A percentile compares a stretch with the other conserved stretches of the same genome.
These are phyloP conservation scores for Phialocephala sp. DNA, from an alignment of 2,329 filamentous ascomycete genomes.

Conservation along the genomic window DNA sequence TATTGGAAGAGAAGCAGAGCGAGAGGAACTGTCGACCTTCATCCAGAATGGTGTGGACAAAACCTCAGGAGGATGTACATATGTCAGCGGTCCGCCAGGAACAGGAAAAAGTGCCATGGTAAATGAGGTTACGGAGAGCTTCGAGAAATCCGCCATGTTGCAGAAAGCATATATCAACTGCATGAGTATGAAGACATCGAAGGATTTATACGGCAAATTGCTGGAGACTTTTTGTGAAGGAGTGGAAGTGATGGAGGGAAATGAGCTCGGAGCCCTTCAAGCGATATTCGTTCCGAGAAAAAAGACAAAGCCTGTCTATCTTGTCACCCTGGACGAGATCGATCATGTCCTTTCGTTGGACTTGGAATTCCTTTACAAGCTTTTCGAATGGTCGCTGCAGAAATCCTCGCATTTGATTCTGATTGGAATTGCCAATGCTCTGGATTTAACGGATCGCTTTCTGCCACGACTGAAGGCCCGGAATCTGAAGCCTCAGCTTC, in stretches of 20 bases:
- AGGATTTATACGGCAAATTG: constrained; percentile 82
- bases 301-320: constrained; percentile 63
- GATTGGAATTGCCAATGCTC: constrained; percentile 92
- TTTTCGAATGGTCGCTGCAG: constrained; percentile 97
- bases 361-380: constrained; percentile 83
- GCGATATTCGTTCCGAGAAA: constrained; percentile 72
- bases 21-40: constrained; percentile 70
- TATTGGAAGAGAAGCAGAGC: constrained; percentile 51
- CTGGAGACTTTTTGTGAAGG: constrained; percentile 70
- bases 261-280: constrained; percentile 72
- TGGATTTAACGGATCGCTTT: constrained; percentile 94
- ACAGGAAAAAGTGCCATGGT: constrained; percentile 97
- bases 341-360: constrained; percentile 92
- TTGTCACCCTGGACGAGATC: constrained; percentile 94
- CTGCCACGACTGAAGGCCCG: constrained; percentile 91
- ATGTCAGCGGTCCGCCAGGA: constrained; percentile 93
- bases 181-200: constrained; percentile 91
- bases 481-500: constrained; percentile 85
- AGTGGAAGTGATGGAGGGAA: constrained; percentile 64
- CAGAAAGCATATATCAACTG: constrained; percentile 88
- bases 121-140: constrained; percentile 72
- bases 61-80: constrained; percentile 78
- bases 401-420: constrained; percentile 80
- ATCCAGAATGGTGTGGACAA: constrained; percentile 66
- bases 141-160: constrained; percentile 57